Base-by-base conservation (phyloP, 1,139 yeast genomes). In the Scheffersomyces titani region DNA sequence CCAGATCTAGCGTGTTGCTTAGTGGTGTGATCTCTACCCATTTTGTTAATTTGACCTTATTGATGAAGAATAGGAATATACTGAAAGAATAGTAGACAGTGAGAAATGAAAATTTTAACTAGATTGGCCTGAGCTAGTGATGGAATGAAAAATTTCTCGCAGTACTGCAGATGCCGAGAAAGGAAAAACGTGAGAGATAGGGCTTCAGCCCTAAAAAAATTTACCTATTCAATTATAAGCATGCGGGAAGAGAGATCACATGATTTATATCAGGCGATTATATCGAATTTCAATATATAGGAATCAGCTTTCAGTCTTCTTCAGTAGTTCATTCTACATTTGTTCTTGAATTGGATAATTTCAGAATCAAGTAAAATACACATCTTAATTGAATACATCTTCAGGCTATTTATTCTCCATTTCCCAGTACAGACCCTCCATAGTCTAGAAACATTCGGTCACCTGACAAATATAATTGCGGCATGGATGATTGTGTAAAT, bases 1-100 rank as follows among this genome's bases (percentile, higher is more conserved):
- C 97, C 89, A 72, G 89, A 84, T 85, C 93, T 91, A 79, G 85
- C 86, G 89, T 94, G 99, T 84, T 92, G 98, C 84, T 92, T 93
- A 80, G 88, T 81, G 83, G 90, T 86, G 87, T 91, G 97, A 86
- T 94, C 99, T 86, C 90, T 92, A 89, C 98, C 99, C 99, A 94
- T 94, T 80, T 70, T 57, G 55, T 62, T 57, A 44, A 48, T 52
- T 52, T 58, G 58, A 56, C 58, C 61, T 63, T 54, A 59, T 55
- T 63, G 64, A 55, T 55, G 56, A 55, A 55, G 54, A 55, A 54
- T 52, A 57, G 50, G 54, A 57, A 50, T 52, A 1, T 30, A 30
- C 40, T 30, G 40, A 30, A 30, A 30, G 40, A 30, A 30, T 30
- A 30, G 11, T 30, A 30, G 16, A 30, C 11, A 30, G 16, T 9